Percentiles rank a stretch among this genome's conserved stretches.
Conservation (phyloP, 805 yeast genomes). For the Teunomyces pallodes region DNA sequence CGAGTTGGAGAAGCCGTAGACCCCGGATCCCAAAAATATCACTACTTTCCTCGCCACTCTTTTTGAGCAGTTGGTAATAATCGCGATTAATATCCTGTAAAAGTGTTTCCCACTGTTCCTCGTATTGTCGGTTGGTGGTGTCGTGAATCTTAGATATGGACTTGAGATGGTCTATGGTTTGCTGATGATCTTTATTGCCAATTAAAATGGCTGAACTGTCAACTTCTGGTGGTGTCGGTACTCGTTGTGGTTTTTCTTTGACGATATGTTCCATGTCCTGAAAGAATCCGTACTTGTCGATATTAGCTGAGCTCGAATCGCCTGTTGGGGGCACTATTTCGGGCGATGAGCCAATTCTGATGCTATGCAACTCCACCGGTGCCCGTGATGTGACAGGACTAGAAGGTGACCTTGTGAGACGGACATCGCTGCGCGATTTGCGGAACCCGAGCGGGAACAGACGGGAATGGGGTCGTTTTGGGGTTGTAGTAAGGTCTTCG, state of each 20-base stretch:
- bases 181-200: conserved; percentile 10
- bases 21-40: conserved; percentile 41
- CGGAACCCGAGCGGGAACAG: conserved; percentile 7
- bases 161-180: conserved; percentile 27
- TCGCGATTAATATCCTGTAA: conserved; percentile 30
- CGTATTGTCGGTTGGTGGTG: conserved; percentile 34
- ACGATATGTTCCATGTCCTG: conserved; percentile 16
- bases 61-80: conserved; percentile 14
- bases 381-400: conserved; percentile 13
- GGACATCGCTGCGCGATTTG: not conserved
- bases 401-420: not conserved
- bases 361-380: conserved; percentile 45
- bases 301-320: conserved; percentile 12
- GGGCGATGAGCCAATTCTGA: conserved; percentile 6
- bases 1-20: conserved; percentile 23
- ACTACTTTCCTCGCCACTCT: conserved; percentile 6
- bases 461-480: conserved; percentile 16
- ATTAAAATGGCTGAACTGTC: conserved; percentile 11
- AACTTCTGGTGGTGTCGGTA: not conserved
- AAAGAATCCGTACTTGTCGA: conserved; percentile 52
- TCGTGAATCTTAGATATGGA: conserved; percentile 46
- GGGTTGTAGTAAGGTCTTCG: conserved; percentile 3
- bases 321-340: not conserved
- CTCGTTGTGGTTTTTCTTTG: conserved; percentile 4
- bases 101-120: conserved; percentile 46